Conservation (phyloP, 225 moss, liverwort and hornwort species). For the Ulota crispa region DNA sequence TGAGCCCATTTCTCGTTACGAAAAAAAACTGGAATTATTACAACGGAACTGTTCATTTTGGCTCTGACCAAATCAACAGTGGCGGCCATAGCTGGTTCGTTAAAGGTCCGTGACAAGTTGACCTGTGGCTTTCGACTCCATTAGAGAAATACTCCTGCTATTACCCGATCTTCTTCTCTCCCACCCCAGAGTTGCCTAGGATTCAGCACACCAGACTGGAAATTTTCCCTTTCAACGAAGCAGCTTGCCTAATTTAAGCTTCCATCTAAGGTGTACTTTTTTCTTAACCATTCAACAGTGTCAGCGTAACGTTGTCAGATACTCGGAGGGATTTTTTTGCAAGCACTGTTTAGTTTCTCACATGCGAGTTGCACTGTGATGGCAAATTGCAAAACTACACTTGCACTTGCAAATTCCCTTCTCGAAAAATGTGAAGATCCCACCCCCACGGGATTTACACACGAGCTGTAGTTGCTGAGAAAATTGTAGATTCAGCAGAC, state of each 20-base stretch:
- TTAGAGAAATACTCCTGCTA: background rate
- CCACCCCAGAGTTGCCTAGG: background rate
- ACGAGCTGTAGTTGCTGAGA: constrained; percentile 1
- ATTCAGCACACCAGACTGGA: constrained; percentile 13
- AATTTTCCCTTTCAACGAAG: background rate
- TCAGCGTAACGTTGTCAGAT: background rate
- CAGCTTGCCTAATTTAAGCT: background rate
- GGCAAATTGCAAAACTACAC: background rate
- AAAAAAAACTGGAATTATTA: background rate
- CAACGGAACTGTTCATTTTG: background rate
- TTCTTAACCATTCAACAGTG: background rate
- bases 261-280: background rate
- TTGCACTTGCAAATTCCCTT: background rate
- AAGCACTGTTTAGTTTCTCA: background rate
- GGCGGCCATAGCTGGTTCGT: background rate
- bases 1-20: background rate
- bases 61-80: background rate
- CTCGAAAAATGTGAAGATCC: background rate
- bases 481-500: background rate
- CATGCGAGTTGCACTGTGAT: background rate
- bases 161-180: background rate
- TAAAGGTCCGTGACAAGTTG: background rate
- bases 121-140: background rate
- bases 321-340: background rate
- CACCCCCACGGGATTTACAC: constrained; percentile 3